Evolutionary conservation across 495 filamentous ascomycete genomes (phyloP).

Genomic region (Penicillium desertorum): DNA sequence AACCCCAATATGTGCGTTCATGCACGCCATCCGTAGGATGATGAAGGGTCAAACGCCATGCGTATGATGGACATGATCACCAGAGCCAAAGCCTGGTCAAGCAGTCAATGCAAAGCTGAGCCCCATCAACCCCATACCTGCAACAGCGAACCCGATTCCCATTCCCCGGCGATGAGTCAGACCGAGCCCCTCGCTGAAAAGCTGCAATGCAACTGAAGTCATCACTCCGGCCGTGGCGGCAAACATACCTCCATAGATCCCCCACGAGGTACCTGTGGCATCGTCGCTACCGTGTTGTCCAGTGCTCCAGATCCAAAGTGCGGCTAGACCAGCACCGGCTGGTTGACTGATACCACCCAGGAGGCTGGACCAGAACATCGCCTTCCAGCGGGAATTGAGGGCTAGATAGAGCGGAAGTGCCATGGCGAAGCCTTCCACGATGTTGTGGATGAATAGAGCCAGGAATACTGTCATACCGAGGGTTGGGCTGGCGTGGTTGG

Average conservation of each 20-base stretch:
- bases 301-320: slow-evolving; percentile 72
- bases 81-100: slow-evolving; percentile 13
- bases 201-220: slow-evolving; percentile 84
- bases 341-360: slow-evolving; percentile 88
- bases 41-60: slow-evolving; percentile 2
- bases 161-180: slow-evolving; percentile 76
- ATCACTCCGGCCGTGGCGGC: slow-evolving; percentile 90
- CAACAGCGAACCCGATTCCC: slow-evolving; percentile 81
- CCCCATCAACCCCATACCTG: slow-evolving; percentile 88
- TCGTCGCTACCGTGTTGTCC: slow-evolving; percentile 46
- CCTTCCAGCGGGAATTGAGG: slow-evolving; percentile 67
- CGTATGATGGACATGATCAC: neutral
- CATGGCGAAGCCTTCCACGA: slow-evolving; percentile 94
- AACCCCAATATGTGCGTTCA: slow-evolving; percentile 1
- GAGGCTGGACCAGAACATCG: slow-evolving; percentile 80
- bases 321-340: slow-evolving; percentile 78
- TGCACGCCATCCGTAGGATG: slow-evolving; percentile 6
- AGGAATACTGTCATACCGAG: slow-evolving; percentile 91
- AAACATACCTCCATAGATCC: slow-evolving; percentile 86
- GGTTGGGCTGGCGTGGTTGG: slow-evolving; percentile 87
- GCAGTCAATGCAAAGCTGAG: slow-evolving; percentile 82
- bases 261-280: slow-evolving; percentile 56
- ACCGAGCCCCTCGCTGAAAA: slow-evolving; percentile 82
- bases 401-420: slow-evolving; percentile 89
- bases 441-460: slow-evolving; percentile 96